Evolutionary conservation across 257 asterid species (phyloP), one percentile per base, ranked within the genome.

Genomic region (Penstemon davidsonii): DNA sequence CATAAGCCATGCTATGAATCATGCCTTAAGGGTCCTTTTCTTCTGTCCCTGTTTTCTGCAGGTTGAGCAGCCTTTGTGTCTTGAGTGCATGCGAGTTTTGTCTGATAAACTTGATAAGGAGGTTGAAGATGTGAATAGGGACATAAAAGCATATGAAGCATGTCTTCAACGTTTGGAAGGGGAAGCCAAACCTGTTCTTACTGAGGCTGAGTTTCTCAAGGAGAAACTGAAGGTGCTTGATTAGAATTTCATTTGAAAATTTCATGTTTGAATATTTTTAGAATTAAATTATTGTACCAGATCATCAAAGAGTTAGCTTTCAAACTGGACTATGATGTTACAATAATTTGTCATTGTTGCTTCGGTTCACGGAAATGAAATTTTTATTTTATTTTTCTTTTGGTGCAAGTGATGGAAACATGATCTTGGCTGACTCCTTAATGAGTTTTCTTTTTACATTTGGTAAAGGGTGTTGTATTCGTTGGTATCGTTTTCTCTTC

Each of bases 101-200:
- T 90, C 97, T 42, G 96, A 87, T 84, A 94, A 94, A 75, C 96
- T 94, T 75, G 99, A 94, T 69, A 94, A 88, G 83, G 97, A 94
- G 87, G 94, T 91, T 68, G 97, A 94, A 80, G 96, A 94, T 81
- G 96, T 87, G 76, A 79, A 81, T 72, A 77, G 81, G 76, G 99
- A 94, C 82, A 80, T 89, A 60, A 74, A 84, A 72, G 96, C 96
- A 25, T 94, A 94, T 59, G 93, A 94, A 79, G 91, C 88, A 37
- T 94, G 99, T 76, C 92, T 94, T 72, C 91, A 91, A 54, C 90
- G 88, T 49, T 62, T 94, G 88, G 96, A 91, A 75, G 97, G 96
- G 67, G 97, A 94, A 74, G 75, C 96, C 52, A 91, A 87, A 76
- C 81, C 81, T 49, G 92, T 87, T 77, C 93, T 94, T 65, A 82